phyloP scores from a whole-genome alignment of 768 basidiomycete genomes.

The Tricholoma sp. region DNA sequence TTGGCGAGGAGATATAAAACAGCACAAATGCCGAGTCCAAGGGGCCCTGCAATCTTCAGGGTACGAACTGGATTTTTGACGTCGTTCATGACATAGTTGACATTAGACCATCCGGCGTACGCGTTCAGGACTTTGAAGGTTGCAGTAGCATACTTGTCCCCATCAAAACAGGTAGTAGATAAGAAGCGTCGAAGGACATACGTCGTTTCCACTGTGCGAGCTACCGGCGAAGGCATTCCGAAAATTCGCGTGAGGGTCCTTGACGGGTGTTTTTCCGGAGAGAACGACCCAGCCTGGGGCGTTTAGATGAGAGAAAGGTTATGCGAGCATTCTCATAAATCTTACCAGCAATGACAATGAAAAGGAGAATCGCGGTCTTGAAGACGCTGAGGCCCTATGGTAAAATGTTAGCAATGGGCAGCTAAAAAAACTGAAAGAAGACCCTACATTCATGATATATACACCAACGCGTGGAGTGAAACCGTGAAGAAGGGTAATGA shows the following conservation, averaged over 20 bases:
- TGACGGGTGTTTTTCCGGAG: not conserved
- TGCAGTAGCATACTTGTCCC: not conserved
- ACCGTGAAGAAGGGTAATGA: not conserved
- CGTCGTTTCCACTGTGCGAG: not conserved
- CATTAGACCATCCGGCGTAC: conserved; percentile 61
- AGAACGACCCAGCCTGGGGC: not conserved
- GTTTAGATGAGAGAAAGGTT: conserved; percentile 5
- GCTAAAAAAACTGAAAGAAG: too few relatives aligned
- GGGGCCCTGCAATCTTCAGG: conserved; percentile 58
- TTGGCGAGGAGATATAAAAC: conserved; percentile 58
- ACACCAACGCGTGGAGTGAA: too few relatives aligned
- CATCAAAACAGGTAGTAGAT: not conserved
- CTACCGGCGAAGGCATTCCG: not conserved
- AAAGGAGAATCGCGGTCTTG: not conserved
- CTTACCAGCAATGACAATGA: not conserved
- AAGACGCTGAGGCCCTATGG: not conserved
- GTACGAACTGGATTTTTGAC: conserved; percentile 58
- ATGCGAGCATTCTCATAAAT: not conserved
- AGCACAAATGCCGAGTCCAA: conserved; percentile 50
- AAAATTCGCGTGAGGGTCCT: not conserved
- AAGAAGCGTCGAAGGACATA: not conserved
- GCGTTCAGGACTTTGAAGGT: conserved; percentile 38
- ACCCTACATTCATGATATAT: too few relatives aligned
- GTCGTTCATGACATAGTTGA: conserved; percentile 64
- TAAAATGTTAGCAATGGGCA: not conserved